Percentiles rank a stretch among this genome's conserved stretches.
phyloP scores from a whole-genome alignment of 148 eudicot species.

The Dianthus caryophyllus region DNA sequence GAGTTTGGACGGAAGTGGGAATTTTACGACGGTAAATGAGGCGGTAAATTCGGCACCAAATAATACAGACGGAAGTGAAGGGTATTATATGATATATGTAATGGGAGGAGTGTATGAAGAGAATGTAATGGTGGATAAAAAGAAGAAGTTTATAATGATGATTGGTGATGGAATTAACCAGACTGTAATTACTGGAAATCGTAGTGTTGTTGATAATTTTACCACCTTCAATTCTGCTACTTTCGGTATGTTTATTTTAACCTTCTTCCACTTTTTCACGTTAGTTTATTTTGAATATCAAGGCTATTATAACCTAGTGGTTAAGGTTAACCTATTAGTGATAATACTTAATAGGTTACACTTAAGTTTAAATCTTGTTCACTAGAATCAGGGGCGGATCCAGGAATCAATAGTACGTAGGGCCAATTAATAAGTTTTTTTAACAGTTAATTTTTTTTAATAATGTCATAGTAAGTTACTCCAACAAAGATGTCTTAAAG shows the following conservation, averaged over 20 bases:
- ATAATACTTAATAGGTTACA: no score
- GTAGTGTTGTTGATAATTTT: constrained; percentile 52
- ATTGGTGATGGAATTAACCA: constrained; percentile 85
- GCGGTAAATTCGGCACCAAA: constrained; percentile 65
- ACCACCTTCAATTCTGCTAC: constrained; percentile 79
- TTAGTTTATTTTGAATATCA: no score
- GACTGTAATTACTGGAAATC: constrained; percentile 76
- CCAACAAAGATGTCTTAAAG: no score
- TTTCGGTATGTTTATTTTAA: constrained; percentile 39
- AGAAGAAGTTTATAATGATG: constrained; percentile 67
- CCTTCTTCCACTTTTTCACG: background rate
- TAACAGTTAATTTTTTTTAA: no score
- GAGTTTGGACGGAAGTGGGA: constrained; percentile 45
- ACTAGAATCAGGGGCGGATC: no score
- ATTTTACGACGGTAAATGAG: constrained; percentile 48
- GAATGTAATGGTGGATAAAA: constrained; percentile 52
- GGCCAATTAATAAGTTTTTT: no score
- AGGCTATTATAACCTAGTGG: no score
- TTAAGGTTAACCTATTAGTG: no score
- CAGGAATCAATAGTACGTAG: no score
- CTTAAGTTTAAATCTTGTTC: no score
- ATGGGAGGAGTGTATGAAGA: constrained; percentile 65
- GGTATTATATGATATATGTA: constrained; percentile 67
- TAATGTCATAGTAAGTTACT: no score
- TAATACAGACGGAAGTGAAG: constrained; percentile 31